A percentile compares a stretch with the other conserved stretches of the same genome.
Evolutionary conservation across 306 rosid genomes (phyloP).

Genomic region (Adenanthera pavonina): DNA sequence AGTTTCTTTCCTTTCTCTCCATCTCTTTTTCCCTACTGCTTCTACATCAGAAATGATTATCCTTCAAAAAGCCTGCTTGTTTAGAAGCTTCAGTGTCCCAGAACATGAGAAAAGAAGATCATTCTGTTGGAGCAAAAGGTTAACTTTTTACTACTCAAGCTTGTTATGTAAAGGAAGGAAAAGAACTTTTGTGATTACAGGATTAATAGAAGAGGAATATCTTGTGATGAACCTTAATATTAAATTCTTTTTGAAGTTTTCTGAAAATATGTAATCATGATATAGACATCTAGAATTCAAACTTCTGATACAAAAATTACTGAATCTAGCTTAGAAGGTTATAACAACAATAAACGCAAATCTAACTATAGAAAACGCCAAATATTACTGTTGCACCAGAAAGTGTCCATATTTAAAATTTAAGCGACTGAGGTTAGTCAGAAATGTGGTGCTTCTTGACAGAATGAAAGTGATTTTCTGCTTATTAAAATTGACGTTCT

Average conservation of each 20-base stretch:
- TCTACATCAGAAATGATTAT: neutral
- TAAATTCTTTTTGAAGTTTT: neutral
- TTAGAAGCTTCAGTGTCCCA: neutral
- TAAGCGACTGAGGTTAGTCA: neutral
- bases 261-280: neutral
- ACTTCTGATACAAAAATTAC: neutral
- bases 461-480: neutral
- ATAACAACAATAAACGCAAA: neutral
- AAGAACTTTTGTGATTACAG: neutral
- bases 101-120: neutral
- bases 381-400: neutral
- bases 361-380: neutral
- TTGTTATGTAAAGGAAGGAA: neutral
- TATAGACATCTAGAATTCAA: neutral
- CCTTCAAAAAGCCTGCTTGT: neutral
- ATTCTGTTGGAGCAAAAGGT: neutral
- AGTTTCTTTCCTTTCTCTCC: neutral
- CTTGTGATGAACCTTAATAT: neutral
- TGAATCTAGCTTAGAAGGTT: neutral
- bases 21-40: neutral
- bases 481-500: neutral
- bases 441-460: neutral
- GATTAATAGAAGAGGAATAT: neutral
- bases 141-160: neutral
- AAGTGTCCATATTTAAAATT: neutral